phyloP scores from a whole-genome alignment of 1,284 basidiomycete genomes.

The Trichosporon ovoides region DNA sequence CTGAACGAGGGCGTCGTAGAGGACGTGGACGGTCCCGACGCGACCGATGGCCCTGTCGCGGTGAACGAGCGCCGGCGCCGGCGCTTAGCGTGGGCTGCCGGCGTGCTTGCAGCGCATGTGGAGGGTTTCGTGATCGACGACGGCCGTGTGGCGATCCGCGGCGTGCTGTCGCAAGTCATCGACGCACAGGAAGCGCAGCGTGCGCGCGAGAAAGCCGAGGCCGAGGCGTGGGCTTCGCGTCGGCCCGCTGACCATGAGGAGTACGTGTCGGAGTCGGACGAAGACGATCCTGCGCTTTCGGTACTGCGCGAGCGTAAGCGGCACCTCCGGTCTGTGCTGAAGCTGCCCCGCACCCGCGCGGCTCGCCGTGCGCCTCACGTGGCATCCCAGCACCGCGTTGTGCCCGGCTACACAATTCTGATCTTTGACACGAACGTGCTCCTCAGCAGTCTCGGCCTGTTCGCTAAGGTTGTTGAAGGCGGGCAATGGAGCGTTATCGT shows the following conservation, averaged over 20 bases:
- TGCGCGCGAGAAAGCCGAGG: conserved; percentile 27
- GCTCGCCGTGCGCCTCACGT: conserved; percentile 1
- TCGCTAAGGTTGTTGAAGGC: conserved; percentile 72
- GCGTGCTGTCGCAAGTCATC: conserved; percentile 64
- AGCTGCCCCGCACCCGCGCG: conserved; percentile 3
- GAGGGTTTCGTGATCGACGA: conserved; percentile 67
- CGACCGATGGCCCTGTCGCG: conserved; percentile 46
- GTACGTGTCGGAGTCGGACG: conserved; percentile 51
- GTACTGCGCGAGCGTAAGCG: conserved; percentile 58
- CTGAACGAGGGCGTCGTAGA: conserved; percentile 73
- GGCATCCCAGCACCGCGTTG: conserved; percentile 47
- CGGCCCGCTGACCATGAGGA: conserved; percentile 55
- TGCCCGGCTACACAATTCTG: conserved; percentile 82
- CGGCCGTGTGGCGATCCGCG: conserved; percentile 55
- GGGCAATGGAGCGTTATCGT: conserved; percentile 81
- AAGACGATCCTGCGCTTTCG: conserved; percentile 66
- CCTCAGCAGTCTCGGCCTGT: conserved; percentile 67
- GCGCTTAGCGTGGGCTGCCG: conserved; percentile 65
- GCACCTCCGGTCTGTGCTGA: conserved; percentile 48
- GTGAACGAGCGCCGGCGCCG: conserved; percentile 59
- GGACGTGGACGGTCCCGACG: conserved; percentile 54
- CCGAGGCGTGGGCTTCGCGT: conserved; percentile 24
- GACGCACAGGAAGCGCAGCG: conserved; percentile 62
- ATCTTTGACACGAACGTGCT: conserved; percentile 94
- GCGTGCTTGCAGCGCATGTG: conserved; percentile 64